Evolutionary conservation across 1,284 basidiomycete genomes (phyloP).

Genomic region (Vanrija sp.): DNA sequence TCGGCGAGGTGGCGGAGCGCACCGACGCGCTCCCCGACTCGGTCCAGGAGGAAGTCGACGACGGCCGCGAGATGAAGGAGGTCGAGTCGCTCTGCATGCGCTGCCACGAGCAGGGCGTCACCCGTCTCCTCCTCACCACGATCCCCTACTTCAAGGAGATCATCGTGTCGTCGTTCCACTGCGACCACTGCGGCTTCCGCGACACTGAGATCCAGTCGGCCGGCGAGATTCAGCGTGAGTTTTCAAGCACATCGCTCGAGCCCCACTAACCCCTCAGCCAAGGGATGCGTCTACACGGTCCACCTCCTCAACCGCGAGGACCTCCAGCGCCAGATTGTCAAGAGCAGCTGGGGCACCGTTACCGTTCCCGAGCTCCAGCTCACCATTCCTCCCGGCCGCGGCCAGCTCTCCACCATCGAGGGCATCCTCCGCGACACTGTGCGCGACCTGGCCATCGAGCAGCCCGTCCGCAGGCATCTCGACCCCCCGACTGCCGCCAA

Average conservation of each 20-base stretch:
- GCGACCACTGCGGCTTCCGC: constrained; percentile 81
- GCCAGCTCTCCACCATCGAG: constrained; percentile 94
- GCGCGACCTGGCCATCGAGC: constrained; percentile 76
- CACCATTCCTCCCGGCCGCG: constrained; percentile 81
- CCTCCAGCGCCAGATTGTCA: constrained; percentile 89
- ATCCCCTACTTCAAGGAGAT: constrained; percentile 97
- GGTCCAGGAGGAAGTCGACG: constrained; percentile 56
- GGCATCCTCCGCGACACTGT: constrained; percentile 83
- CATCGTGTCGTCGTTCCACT: constrained; percentile 92
- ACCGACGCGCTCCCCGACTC: constrained; percentile 38
- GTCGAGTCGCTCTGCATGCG: constrained; percentile 93
- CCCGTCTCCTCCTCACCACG: constrained; percentile 83
- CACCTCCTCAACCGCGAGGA: constrained; percentile 72
- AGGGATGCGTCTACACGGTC: constrained; percentile 67
- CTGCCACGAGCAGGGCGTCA: constrained; percentile 87
- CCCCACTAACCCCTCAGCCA: constrained; percentile 34
- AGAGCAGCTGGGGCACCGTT: constrained; percentile 78
- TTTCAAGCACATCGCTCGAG: background rate
- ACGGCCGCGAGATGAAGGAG: constrained; percentile 58
- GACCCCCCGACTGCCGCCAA: constrained; percentile 71
- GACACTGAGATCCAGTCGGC: constrained; percentile 97
- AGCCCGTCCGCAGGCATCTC: constrained; percentile 80
- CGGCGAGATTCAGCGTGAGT: constrained; percentile 75
- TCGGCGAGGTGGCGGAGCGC: constrained; percentile 43
- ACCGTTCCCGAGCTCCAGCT: constrained; percentile 83